Evolutionary conservation across 192 early-diverging fungal species (phyloP).

Genomic region (Geosiphon pyriformis): DNA sequence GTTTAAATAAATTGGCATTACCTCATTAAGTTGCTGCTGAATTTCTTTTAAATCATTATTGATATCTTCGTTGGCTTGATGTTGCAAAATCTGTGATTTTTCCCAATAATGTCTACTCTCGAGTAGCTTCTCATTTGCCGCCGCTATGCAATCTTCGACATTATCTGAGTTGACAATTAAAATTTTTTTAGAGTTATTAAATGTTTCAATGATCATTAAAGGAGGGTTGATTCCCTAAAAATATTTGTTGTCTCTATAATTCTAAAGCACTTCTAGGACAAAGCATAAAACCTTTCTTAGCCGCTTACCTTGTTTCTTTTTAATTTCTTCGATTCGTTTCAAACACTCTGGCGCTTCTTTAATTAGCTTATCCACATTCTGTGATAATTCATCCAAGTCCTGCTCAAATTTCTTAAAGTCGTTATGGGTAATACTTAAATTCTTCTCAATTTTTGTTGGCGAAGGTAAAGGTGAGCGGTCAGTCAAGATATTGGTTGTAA

Average conservation of each 20-base stretch:
- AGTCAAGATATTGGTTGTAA: not conserved
- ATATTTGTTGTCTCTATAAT: no score
- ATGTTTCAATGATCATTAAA: not conserved
- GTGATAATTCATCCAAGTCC: slow-evolving; percentile 17
- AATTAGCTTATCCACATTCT: slow-evolving; percentile 10
- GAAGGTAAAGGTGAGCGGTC: not conserved
- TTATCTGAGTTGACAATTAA: slow-evolving; percentile 3
- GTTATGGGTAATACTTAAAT: slow-evolving; percentile 2
- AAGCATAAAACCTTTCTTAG: not conserved
- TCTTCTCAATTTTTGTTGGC: not conserved
- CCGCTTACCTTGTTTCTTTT: slow-evolving; percentile 15
- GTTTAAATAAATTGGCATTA: not conserved
- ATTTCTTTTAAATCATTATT: slow-evolving; percentile 25
- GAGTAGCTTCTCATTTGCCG: slow-evolving; percentile 16
- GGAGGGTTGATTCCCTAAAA: no score
- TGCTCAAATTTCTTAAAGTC: slow-evolving; percentile 18
- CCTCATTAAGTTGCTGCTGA: slow-evolving; percentile 23
- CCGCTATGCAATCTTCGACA: slow-evolving; percentile 20
- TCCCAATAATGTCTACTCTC: slow-evolving; percentile 8
- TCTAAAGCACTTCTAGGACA: not conserved
- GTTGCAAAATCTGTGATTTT: slow-evolving; percentile 13
- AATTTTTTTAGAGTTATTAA: not conserved
- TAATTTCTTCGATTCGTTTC: slow-evolving; percentile 16
- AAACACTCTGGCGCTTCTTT: slow-evolving; percentile 13
- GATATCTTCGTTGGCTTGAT: slow-evolving; percentile 16